phyloP scores from a whole-genome alignment of 176 grass and related monocot genomes.

The Musa beccarii region DNA sequence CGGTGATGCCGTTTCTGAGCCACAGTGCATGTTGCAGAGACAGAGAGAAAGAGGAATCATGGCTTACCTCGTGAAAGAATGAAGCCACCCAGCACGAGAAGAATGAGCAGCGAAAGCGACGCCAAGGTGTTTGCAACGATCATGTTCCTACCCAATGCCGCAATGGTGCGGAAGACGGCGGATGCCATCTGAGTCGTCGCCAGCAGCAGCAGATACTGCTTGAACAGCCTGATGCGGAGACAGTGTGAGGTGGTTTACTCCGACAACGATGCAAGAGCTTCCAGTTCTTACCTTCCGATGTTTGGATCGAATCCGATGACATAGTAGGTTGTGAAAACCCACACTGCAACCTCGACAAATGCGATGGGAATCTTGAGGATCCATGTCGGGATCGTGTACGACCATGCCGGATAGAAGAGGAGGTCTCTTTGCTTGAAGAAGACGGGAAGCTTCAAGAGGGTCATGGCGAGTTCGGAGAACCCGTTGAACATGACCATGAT shows the following conservation, averaged over 20 bases:
- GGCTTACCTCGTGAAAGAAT: conserved; percentile 61
- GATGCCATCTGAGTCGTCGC: conserved; percentile 72
- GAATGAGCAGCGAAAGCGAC: conserved; percentile 48
- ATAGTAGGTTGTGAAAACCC: conserved; percentile 57
- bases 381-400: conserved; percentile 55
- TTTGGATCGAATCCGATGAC: conserved; percentile 60
- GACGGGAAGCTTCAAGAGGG: conserved; percentile 54
- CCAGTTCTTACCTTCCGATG: conserved; percentile 40
- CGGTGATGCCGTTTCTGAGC: no score
- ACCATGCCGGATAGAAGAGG: conserved; percentile 63
- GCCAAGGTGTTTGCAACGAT: conserved; percentile 76
- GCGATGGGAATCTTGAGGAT: conserved; percentile 63
- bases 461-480: conserved; percentile 61
- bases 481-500: conserved; percentile 49
- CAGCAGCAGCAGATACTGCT: conserved; percentile 64
- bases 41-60: not conserved
- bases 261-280: not conserved
- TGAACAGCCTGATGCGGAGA: conserved; percentile 59
- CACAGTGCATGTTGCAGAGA: no score
- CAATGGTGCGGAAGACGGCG: conserved; percentile 67
- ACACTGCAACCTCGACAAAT: conserved; percentile 45
- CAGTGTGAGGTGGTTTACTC: not conserved
- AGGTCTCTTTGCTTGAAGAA: conserved; percentile 73
- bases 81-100: conserved; percentile 60
- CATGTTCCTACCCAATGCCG: conserved; percentile 63